phyloP scores from a whole-genome alignment of 225 moss, liverwort and hornwort species.

The Climacium dendroides region DNA sequence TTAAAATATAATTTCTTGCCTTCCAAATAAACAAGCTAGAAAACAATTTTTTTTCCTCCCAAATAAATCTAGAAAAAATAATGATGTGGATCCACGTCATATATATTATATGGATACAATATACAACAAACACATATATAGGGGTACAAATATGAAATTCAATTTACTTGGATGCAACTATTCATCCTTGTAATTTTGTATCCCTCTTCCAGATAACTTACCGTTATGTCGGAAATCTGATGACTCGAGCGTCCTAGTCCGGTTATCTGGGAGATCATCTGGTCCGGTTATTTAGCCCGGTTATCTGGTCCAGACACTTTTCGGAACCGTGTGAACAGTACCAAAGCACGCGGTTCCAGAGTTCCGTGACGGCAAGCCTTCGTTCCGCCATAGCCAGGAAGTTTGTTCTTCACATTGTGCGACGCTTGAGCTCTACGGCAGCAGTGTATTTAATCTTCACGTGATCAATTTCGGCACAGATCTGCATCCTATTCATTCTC shows the following conservation, averaged over 20 bases:
- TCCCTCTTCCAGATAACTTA: too few species aligned
- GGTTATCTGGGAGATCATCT: neutral
- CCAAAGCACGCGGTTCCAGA: neutral
- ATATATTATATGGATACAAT: too few species aligned
- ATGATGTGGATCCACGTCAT: too few species aligned
- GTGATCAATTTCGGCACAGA: neutral
- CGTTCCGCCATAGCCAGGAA: constrained; percentile 3
- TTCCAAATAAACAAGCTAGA: too few species aligned
- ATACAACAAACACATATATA: too few species aligned
- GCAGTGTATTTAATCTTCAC: neutral
- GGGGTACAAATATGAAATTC: too few species aligned
- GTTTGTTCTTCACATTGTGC: neutral
- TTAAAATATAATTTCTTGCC: too few species aligned
- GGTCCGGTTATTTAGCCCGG: neutral
- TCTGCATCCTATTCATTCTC: neutral
- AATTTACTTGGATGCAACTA: too few species aligned
- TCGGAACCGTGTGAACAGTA: neutral
- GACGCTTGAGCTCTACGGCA: constrained; percentile 7
- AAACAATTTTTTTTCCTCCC: too few species aligned
- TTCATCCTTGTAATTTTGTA: too few species aligned
- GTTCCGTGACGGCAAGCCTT: neutral
- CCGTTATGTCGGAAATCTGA: neutral
- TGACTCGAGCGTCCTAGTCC: neutral
- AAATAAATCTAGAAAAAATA: too few species aligned
- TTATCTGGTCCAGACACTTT: neutral